Base-by-base conservation (phyloP, 768 basidiomycete genomes). In the Leccinum barrowsii region DNA sequence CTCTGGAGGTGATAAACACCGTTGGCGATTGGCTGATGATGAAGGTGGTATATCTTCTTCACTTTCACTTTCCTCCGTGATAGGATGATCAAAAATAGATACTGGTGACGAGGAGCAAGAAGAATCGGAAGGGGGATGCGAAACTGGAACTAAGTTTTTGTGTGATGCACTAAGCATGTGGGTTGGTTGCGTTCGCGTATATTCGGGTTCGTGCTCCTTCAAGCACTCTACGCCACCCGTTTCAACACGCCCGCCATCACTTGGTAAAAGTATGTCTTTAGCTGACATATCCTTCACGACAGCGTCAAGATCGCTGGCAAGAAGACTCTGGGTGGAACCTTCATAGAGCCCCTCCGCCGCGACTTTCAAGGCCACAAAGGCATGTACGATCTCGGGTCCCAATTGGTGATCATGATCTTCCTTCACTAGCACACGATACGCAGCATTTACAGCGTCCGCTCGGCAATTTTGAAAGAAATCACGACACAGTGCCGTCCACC, bases 401-500 rank as follows among this genome's bases (percentile, higher is more conserved):
- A 74, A 55, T 1, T 28, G 35, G 5, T 47, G 42, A 1, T 35
- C 15, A 0, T 54, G 55, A 55, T 67, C 64, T 48, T 62, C 61
- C 7, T 69, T 47, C 0, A 72, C 55, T 1, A 71, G 58, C 0
- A 61, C 65, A 4, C 66, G 60, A 17, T 57, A 56, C 6, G 76
- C 75, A 2, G 70, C 65, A 28, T 68, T 63, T 0, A 73, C 0
- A 2, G 67, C 58, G 6, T 71, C 70, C 2, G 60, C 56, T 3
- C 67, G 55, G 6, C 68, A 65, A 2, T 63, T 66, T 1, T 50
- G 13, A 42, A 75, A 72, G 6, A 21, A 4, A 21, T 64, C 59
- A 2, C 68, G 68, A 26, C 77, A 76, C 0, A 82, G 22, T 0
- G 53, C 8, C 5, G 77, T 82, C 83, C 83, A 85, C 0, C 82